Evolutionary conservation across 139 green algal species (phyloP), one percentile per base, ranked within the genome.

Genomic region (Gonium pectorale): DNA sequence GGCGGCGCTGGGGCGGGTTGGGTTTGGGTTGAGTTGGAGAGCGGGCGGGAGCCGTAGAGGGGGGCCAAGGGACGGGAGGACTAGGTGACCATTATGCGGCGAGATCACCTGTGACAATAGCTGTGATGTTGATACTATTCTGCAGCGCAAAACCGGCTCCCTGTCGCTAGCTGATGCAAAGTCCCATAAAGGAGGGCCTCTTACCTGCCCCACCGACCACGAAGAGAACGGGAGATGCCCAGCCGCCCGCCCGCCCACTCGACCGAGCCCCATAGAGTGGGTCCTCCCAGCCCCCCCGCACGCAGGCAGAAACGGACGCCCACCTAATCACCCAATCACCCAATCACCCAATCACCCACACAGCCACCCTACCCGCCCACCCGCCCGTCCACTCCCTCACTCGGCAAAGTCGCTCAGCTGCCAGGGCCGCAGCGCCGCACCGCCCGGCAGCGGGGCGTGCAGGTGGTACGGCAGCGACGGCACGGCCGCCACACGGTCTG

Each of bases 401-500:
- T 59, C 62, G 24, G 21, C 31, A 17, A 83, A 83, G 63, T 83
- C 77, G 31, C 77, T 73, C 62, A 74, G 77, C 15, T 43, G 17
- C 77, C 77, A 83, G 0, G 77, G 77, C 59, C 5, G 60, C 77
- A 64, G 31, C 43, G 31, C 22, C 5, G 51, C 77, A 22, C 31
- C 77, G 31, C 77, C 77, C 2, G 60, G 77, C 8, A 40, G 3
- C 0, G 62, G 46, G n/a, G 33, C 60, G 26, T 83, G 77, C n/a
- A 70, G 43, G 44, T 83, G 77, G 38, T 44, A 24, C 26, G 40
- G 29, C 59, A 46, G 59, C 0, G 41, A 60, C 2, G 62, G 77
- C 19, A 83, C 62, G 5, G 62, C 21, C 11, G 60, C 31, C 5
- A 83, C 73, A 1, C 77, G 41, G n/a, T 73, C 62, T 1, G 77